These are phyloP conservation scores for Cyclostephanos tholiformis DNA, from an alignment of 108 stramenopile species.

Conservation along the genomic window DNA sequence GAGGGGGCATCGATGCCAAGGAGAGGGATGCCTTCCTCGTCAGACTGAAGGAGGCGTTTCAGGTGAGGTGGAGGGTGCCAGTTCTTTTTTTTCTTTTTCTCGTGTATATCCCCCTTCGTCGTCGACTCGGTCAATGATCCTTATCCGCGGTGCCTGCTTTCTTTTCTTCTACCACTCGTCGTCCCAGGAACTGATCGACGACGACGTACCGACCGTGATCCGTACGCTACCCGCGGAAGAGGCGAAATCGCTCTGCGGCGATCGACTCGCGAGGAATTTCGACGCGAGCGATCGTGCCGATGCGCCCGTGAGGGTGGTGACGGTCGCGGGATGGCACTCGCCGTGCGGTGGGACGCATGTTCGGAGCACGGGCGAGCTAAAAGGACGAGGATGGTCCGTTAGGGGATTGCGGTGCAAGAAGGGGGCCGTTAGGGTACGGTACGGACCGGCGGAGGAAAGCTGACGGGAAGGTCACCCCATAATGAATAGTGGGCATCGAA, in stretches of 20 bases:
- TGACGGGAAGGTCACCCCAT: no score
- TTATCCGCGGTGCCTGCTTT: no score
- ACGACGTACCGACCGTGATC: conserved; percentile 67
- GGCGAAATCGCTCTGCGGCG: conserved; percentile 50
- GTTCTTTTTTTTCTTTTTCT: no score
- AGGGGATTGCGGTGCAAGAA: conserved; percentile 74
- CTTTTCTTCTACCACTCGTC: not conserved
- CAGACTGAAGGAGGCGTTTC: conserved; percentile 56
- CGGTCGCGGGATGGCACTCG: conserved; percentile 71
- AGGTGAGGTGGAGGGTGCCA: not conserved
- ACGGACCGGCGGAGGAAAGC: conserved; percentile 52
- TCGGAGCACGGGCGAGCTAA: conserved; percentile 55
- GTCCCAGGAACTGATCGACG: conserved; percentile 57
- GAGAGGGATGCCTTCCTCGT: conserved; percentile 51
- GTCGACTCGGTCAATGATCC: no score
- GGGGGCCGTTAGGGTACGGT: conserved; percentile 71
- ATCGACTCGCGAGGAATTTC: conserved; percentile 54
- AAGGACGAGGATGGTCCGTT: conserved; percentile 66
- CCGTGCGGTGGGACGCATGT: conserved; percentile 86
- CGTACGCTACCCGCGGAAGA: conserved; percentile 50
- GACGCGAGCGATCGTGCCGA: conserved; percentile 35
- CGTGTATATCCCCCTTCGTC: no score
- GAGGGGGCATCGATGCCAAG: conserved; percentile 46
- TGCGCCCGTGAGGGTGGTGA: conserved; percentile 62
- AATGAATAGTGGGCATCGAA: no score